Base-by-base conservation (phyloP, 2,329 filamentous ascomycete species). In the Fusarium sp. region DNA sequence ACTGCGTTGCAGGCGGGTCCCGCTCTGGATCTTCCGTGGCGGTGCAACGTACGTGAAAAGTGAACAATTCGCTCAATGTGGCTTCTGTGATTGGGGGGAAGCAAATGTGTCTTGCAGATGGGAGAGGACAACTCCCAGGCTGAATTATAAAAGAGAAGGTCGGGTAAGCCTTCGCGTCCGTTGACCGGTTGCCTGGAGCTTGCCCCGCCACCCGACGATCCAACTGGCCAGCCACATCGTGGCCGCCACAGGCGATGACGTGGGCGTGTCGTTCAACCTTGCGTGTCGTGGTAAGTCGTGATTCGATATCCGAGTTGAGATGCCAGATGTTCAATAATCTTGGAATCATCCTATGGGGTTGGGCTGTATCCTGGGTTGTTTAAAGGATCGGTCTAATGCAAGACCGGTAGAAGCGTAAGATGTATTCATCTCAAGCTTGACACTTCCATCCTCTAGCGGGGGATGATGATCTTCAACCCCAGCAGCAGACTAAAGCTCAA, bases 241-340 rank as follows among this genome's bases (percentile, higher is more conserved):
- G 27, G 27, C 61, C 57, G 74, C 74, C 76, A 72, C 73, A 72
- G 35, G 42, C 68, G 72, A 78, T 78, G 76, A 78, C 76, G 76
- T 77, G 75, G 59, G 76, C 73, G 36, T 69, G 46, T 51, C 46
- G 46, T 51, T 31, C 27, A 29, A 31, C 14, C n/a, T 40, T 69
- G 57, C 49, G 33, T 22, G 29, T 56, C n/a, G 51, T 31, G 29
- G 14, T 27, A 20, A 29, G 20, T 35, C 40, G 58, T 22, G 58
- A 61, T 61, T 29, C 58, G 40, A 49, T 16, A 24, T 40, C 57
- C 57, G 57, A 44, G 57, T 60, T 60, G 57, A 31, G 29, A 29
- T n/a, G 35, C 6, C 38, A 66, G 36, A 24, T 51, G 46, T 31
- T 20, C 10, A 51, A 51, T 51, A 31, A 51, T 51, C 46, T 14